Evolutionary conservation across 1,139 yeast genomes (phyloP), one percentile per base, ranked within the genome.

Genomic region (Yamadazyma spencermartinsiae): DNA sequence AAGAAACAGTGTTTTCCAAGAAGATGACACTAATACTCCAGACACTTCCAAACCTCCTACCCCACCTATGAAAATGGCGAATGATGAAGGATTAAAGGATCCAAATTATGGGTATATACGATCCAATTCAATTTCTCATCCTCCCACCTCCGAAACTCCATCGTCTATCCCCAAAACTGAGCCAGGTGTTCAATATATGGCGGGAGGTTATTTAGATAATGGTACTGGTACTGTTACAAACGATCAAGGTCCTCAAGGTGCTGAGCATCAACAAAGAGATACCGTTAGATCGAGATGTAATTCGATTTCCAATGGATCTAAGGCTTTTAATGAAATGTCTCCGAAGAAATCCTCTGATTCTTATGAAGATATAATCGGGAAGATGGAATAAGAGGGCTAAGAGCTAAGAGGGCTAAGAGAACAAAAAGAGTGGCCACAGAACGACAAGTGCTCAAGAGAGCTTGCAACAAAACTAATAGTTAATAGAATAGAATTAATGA

Each of bases 101-200:
- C 10, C 39, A 29, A 34, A 28, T 20, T 20, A 20, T 20, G 9
- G 44, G 21, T 34, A 29, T 18, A 39, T 38, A 17, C 36, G 58
- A 33, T 42, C 52, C 8, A 42, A 42, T 34, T 53, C 60, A 2
- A 38, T 52, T 10, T 49, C 56, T 9, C 54, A 51, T 23, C 46
- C 46, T 31, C 59, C 58, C 9, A 57, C 58, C 28, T 40, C 45
- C 21, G 5, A 21, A 18, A 14, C 20, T 17, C 17, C 31, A 11
- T 11, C 24, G 10, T 30, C 33, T 6, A 30, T 30, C 3, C 23
- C 33, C 10, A 30, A 30, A 18, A 23, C 27, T 16, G 39, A 39
- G 30, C 34, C 39, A 26, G 37, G 34, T 10, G 37, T 28, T 19
- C 34, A 31, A 11, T 35, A 27, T 26, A 33, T 27, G 16, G 10